Conservation (phyloP, 2,329 filamentous ascomycete species). For the Aspergillus pseudoterreus region DNA sequence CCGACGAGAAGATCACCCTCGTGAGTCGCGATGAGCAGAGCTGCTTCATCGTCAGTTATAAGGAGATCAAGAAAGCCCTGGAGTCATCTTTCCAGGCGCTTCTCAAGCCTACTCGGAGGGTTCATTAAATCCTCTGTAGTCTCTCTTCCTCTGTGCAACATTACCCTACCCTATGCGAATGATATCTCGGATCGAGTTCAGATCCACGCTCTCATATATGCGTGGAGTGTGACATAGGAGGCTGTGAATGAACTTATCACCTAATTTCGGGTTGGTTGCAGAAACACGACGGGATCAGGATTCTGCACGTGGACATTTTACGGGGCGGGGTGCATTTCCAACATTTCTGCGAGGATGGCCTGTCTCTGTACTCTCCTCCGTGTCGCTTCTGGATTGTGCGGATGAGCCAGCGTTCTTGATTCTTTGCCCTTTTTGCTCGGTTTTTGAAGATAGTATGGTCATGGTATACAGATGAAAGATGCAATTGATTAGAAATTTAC, state of each 20-base stretch:
- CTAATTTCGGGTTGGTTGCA: too few relatives aligned
- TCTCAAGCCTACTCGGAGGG: slow-evolving; percentile 39
- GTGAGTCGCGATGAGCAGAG: slow-evolving; percentile 89
- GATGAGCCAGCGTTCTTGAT: background rate
- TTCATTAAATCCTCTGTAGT: slow-evolving; percentile 24
- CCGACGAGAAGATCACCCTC: slow-evolving; percentile 79
- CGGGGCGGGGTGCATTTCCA: too few relatives aligned
- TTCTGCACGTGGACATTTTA: too few relatives aligned
- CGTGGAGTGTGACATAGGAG: background rate
- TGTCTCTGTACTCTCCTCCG: too few relatives aligned
- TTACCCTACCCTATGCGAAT: too few relatives aligned
- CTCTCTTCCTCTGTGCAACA: background rate
- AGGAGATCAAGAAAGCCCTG: slow-evolving; percentile 70
- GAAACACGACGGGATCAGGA: too few relatives aligned
- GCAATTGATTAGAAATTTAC: slow-evolving; percentile 9
- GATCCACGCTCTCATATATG: slow-evolving; percentile 3
- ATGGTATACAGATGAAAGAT: slow-evolving; percentile 7
- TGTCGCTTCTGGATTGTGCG: too few relatives aligned
- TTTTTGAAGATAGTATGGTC: slow-evolving; percentile 7
- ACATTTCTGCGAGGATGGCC: too few relatives aligned
- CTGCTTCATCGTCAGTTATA: slow-evolving; percentile 82
- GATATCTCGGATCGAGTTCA: too few relatives aligned
- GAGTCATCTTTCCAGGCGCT: slow-evolving; percentile 61
- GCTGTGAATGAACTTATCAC: too few relatives aligned
- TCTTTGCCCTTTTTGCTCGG: slow-evolving; percentile 1